A percentile compares a stretch with the other conserved stretches of the same genome.
Conservation (phyloP, 495 filamentous ascomycete genomes). For the Aspergillus ostianus region DNA sequence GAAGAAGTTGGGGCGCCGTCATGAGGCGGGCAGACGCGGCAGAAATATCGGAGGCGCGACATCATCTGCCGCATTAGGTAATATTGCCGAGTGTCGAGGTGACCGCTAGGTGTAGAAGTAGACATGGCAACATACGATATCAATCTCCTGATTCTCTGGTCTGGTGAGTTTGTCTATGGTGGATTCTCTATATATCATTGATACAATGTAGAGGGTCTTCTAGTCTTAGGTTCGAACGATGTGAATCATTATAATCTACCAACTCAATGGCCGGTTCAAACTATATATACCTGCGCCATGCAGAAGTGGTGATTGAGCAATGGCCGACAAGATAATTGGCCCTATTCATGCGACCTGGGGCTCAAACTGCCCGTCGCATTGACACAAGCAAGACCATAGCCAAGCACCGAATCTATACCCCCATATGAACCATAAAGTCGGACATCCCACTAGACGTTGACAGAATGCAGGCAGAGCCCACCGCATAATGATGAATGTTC, state of each 20-base stretch:
- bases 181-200: too few relatives aligned
- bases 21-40: conserved; percentile 36
- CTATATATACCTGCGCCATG: not conserved
- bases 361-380: not conserved
- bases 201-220: too few relatives aligned
- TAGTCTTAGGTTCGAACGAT: too few relatives aligned
- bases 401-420: not conserved
- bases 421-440: not conserved
- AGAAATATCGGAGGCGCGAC: conserved; percentile 29
- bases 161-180: too few relatives aligned
- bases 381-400: not conserved
- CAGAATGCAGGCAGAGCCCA: not conserved
- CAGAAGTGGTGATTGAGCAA: not conserved
- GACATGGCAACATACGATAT: too few relatives aligned
- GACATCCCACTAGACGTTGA: not conserved
- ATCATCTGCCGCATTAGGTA: conserved; percentile 25
- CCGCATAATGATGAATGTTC: too few relatives aligned
- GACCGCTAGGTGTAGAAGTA: too few relatives aligned
- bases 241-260: too few relatives aligned
- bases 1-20: conserved; percentile 23
- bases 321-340: not conserved
- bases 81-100: conserved; percentile 19
- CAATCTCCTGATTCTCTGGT: too few relatives aligned
- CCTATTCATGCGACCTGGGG: not conserved
- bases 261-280: not conserved